Evolutionary conservation across 2,329 filamentous ascomycete species (phyloP).

Genomic region (Ophiostoma quercus): DNA sequence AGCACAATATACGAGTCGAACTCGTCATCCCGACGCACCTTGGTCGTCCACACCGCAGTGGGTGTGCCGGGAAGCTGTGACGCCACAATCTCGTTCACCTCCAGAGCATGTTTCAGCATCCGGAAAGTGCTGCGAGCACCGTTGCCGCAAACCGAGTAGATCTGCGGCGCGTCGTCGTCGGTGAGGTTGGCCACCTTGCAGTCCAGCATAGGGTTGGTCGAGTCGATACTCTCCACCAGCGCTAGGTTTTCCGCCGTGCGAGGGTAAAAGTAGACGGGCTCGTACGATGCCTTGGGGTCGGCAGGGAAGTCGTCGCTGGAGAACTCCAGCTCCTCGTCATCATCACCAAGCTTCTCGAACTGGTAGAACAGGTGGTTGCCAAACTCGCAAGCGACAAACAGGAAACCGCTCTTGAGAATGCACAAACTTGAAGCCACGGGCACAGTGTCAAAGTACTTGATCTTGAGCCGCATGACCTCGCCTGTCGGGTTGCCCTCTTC

Average conservation of each 20-base stretch:
- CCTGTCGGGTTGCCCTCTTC: constrained; percentile 70
- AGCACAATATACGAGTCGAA: constrained; percentile 95
- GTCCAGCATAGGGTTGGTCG: constrained; percentile 86
- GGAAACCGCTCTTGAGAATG: constrained; percentile 91
- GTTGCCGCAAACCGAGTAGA: constrained; percentile 86
- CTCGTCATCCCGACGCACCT: constrained; percentile 72
- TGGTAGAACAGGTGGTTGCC: constrained; percentile 95
- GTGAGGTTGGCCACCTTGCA: constrained; percentile 88
- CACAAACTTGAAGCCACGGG: constrained; percentile 81
- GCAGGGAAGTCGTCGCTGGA: constrained; percentile 75
- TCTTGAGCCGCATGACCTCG: constrained; percentile 75
- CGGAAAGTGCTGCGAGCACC: constrained; percentile 86
- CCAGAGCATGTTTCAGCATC: constrained; percentile 84
- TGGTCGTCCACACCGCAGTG: constrained; percentile 91
- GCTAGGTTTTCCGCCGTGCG: constrained; percentile 75
- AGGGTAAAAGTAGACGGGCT: constrained; percentile 79
- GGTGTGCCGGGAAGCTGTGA: constrained; percentile 86
- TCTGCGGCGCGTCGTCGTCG: constrained; percentile 90
- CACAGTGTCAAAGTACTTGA: constrained; percentile 98
- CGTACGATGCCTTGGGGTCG: constrained; percentile 65
- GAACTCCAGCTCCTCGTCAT: constrained; percentile 85
- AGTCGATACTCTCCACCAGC: constrained; percentile 76
- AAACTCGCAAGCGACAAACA: constrained; percentile 87
- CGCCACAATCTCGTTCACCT: constrained; percentile 93
- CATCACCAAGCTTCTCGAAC: constrained; percentile 93